Evolutionary conservation across 1,284 basidiomycete species (phyloP), one percentile per base, ranked within the genome.

Genomic region (Xanthoconium separans): DNA sequence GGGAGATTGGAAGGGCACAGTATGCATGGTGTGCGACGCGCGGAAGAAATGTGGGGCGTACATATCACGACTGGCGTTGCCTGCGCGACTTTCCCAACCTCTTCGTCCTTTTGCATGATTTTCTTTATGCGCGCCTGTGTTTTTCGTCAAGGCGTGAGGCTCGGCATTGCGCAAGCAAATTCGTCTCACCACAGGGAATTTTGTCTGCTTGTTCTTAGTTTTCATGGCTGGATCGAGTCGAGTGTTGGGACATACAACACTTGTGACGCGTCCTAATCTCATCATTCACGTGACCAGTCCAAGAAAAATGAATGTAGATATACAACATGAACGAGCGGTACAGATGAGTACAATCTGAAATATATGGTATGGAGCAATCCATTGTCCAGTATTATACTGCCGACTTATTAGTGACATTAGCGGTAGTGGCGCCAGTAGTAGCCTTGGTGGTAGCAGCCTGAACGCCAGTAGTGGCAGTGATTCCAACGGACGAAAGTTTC

Each of bases 71-170:
- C 85, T 0, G 97, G 97, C 6, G 96, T 98, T 15, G 94, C 95
- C 68, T 95, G 93, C 1, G 97, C 95, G 18, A 99, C 93, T 73
- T 99, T 99, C 53, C 97, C 96, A 16, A 99, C 96, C 70, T 99
- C 96, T 70, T 99, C 97, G 70, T 99, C 96, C 71, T 96, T 95
- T 77, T 99, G 96, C 93, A 99, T 99, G 58, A 99, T 98, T 78
- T 95, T 94, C 82, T 98, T 99, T 77, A 98, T 99, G 51, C 96
- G 85, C 8, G 96, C 96, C 92, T 93, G 58, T 44, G 24, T n/a
- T 56, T 27, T 27, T 42, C 29, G 49, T 56, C 47, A 58, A 5
- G 51, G 45, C 13, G 20, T 46, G 34, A 10, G 37, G 46, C 49
- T 30, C 44, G 43, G 46, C 4, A 20, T 15, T n/a, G 48, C n/a